These are phyloP conservation scores for Diaporthe aspalathi DNA, from an alignment of 2,329 filamentous ascomycete species.

Conservation along the genomic window DNA sequence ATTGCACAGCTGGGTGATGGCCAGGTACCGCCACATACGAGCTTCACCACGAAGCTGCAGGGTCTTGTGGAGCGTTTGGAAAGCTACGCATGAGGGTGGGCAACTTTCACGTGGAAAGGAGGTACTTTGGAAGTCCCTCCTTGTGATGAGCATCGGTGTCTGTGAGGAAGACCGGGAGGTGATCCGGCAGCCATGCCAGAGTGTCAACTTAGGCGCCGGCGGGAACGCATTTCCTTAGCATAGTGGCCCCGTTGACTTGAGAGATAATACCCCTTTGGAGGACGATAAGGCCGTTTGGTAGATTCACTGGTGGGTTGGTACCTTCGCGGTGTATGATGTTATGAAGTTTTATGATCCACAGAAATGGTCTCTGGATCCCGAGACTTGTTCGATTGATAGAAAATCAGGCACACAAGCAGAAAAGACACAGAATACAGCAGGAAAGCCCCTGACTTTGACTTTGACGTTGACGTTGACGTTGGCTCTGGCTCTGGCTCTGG, in stretches of 20 bases:
- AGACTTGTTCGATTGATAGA: slow-evolving; percentile 29
- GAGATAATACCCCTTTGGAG: slow-evolving; percentile 22
- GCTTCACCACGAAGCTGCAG: slow-evolving; percentile 53
- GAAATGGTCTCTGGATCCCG: slow-evolving; percentile 17
- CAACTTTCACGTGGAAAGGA: background rate
- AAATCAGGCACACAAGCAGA: slow-evolving; percentile 15
- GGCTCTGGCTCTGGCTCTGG: too few species aligned
- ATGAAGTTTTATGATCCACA: slow-evolving; percentile 35
- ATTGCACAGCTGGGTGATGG: slow-evolving; percentile 46
- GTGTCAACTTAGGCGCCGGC: background rate
- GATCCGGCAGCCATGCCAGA: background rate
- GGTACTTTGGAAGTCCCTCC: background rate
- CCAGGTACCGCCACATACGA: slow-evolving; percentile 45
- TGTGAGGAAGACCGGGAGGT: background rate
- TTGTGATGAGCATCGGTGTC: background rate
- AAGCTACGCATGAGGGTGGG: slow-evolving; percentile 35
- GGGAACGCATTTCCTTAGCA: background rate
- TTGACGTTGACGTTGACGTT: too few species aligned
- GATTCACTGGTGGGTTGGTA: background rate
- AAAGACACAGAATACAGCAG: slow-evolving; percentile 18
- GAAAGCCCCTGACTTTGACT: background rate
- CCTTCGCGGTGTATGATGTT: slow-evolving; percentile 34
- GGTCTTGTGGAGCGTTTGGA: slow-evolving; percentile 54
- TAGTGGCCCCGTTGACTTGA: slow-evolving; percentile 23
- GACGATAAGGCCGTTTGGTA: slow-evolving; percentile 6